These are phyloP conservation scores for Verticillium dahliae DNA, from an alignment of 2,329 filamentous ascomycete genomes.

Conservation along the genomic window DNA sequence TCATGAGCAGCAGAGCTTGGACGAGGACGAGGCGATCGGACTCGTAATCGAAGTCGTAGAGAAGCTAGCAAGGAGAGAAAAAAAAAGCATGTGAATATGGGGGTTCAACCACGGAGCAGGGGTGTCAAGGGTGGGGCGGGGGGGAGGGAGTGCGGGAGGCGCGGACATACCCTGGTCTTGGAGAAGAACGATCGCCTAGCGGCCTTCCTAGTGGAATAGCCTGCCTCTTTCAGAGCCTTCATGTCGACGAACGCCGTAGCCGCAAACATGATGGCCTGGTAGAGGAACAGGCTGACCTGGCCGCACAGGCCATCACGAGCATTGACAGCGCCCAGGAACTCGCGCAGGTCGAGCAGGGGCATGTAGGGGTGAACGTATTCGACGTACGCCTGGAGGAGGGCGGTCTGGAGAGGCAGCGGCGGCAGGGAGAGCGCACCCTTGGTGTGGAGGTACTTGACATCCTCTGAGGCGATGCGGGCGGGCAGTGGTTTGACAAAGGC, in stretches of 20 bases:
- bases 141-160: background rate
- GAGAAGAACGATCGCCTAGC: conserved; percentile 86
- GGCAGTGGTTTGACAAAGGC: conserved; percentile 76
- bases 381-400: conserved; percentile 73
- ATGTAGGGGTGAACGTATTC: conserved; percentile 93
- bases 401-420: conserved; percentile 62
- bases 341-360: conserved; percentile 70
- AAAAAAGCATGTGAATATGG: conserved; percentile 17
- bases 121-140: background rate
- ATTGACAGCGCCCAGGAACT: conserved; percentile 55
- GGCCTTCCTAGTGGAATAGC: conserved; percentile 70
- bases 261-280: conserved; percentile 93
- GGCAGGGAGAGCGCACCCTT: conserved; percentile 84
- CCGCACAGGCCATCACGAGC: conserved; percentile 61
- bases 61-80: conserved; percentile 42
- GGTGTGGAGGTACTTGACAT: conserved; percentile 73
- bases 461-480: conserved; percentile 68
- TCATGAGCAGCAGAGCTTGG: conserved; percentile 85
- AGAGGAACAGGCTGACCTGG: conserved; percentile 76
- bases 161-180: conserved; percentile 65
- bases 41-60: conserved; percentile 96
- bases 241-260: conserved; percentile 84
- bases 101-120: background rate
- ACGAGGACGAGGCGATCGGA: conserved; percentile 82
- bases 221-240: conserved; percentile 66